phyloP scores from a whole-genome alignment of 1,139 yeast genomes.

The Insectozyma bohioensis region DNA sequence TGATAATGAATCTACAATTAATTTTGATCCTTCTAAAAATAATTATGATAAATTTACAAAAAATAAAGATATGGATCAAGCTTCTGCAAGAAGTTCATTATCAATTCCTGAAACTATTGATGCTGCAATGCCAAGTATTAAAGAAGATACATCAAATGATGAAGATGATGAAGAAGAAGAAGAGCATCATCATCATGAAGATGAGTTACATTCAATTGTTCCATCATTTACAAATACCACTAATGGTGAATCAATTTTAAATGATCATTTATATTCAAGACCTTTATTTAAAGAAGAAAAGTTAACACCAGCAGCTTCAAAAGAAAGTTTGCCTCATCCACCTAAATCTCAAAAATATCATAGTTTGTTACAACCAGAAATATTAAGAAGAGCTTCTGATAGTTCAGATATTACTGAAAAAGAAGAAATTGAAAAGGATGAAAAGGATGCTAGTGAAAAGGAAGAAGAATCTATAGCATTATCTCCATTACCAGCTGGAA shows the following conservation, averaged over 20 bases:
- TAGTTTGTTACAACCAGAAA: constrained; percentile 19
- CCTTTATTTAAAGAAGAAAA: constrained; percentile 35
- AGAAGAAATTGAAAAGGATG: not conserved
- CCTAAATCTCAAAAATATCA: constrained; percentile 18
- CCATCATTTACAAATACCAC: no score
- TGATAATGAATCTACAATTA: constrained; percentile 41
- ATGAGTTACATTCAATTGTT: constrained; percentile 5
- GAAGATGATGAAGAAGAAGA: constrained; percentile 16
- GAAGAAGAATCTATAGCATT: not conserved
- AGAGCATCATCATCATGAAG: constrained; percentile 10
- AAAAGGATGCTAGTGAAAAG: constrained; percentile 4
- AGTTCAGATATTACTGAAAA: constrained; percentile 5
- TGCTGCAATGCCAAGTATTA: constrained; percentile 37
- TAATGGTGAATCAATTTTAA: constrained; percentile 29
- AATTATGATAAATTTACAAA: constrained; percentile 37
- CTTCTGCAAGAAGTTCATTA: constrained; percentile 19
- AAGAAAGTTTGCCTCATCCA: constrained; percentile 15
- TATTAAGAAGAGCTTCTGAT: constrained; percentile 8
- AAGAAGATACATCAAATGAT: constrained; percentile 34
- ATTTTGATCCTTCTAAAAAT: constrained; percentile 28
- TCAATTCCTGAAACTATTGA: constrained; percentile 45
- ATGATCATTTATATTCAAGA: constrained; percentile 22
- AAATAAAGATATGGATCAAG: constrained; percentile 24
- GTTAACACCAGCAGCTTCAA: constrained; percentile 27
- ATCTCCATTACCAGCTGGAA: not conserved